These are phyloP conservation scores for Crithidia acanthocephali DNA, from an alignment of 208 protist genomes.

Conservation along the genomic window DNA sequence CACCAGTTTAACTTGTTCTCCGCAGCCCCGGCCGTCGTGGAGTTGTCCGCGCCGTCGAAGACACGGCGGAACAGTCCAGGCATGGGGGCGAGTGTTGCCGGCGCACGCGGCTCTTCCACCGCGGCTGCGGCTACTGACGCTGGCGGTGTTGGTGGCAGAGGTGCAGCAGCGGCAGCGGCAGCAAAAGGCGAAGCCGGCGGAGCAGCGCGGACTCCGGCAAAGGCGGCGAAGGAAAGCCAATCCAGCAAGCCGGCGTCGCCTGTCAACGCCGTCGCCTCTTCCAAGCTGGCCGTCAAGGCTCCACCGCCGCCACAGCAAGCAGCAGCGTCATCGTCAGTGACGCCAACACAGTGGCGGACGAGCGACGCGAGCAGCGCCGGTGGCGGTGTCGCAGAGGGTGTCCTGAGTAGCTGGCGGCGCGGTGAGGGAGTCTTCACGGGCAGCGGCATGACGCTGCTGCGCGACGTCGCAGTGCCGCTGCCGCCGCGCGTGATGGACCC, in stretches of 20 bases:
- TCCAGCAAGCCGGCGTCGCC: no score
- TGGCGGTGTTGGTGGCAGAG: not conserved
- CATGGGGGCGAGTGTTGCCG: not conserved
- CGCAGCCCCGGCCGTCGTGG: not conserved
- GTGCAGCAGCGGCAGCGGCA: not conserved
- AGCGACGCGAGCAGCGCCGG: not conserved
- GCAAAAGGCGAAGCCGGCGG: not conserved
- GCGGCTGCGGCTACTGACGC: not conserved
- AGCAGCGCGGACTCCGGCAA: not conserved
- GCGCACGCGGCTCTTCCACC: not conserved
- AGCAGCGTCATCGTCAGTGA: not conserved
- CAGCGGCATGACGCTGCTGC: constrained; percentile 14
- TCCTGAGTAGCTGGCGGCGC: not conserved
- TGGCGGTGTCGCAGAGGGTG: not conserved
- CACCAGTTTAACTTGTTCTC: constrained; percentile 49
- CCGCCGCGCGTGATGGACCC: not conserved
- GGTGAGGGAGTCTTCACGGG: constrained; percentile 5
- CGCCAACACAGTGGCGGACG: not conserved
- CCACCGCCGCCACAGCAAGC: no score
- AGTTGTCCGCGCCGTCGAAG: not conserved
- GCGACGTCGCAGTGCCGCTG: constrained; percentile 1
- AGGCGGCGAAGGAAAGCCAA: not conserved
- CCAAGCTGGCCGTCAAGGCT: no score
- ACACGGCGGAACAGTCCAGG: not conserved
- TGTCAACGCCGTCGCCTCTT: no score